Evolutionary conservation across 805 yeast species (phyloP), one percentile per base, ranked within the genome.

Genomic region (Teunomyces stri): DNA sequence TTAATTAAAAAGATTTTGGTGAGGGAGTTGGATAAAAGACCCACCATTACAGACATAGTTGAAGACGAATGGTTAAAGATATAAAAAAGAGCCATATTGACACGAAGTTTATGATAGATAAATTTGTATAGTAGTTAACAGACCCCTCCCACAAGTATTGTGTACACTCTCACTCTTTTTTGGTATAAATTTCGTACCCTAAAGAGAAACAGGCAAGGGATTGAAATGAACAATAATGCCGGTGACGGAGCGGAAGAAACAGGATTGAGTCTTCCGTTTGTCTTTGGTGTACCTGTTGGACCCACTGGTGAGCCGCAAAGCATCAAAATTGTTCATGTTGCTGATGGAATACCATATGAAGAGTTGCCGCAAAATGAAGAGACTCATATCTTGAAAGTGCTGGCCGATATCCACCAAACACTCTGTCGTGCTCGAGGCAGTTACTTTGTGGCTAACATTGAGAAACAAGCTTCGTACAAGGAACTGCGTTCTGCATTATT

Each of bases 21-120:
- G n/a, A 77, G 94, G 43, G 84, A 85, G 45, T 74, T 86, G 16
- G 70, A 70, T 6, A 60, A 75, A 46, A 75, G 98, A 53, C 96
- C 96, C 1, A 78, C 85, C 0, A 85, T 90, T 69, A 76, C 81
- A 20, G 86, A 84, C 28, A 82, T 91, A 10, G 69, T 77, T 37
- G 77, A 79, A 31, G 89, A 89, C 61, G 70, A 66, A n/a, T 91
- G 97, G 97, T 54, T 69, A 40, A 49, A 60, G 30, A 49, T 56
- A 44, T 35, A 36, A 35, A 18, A 18, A 18, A 16, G 42, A 30
- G 41, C 43, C 11, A 28, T 30, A 5, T 22, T 45, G 43, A 44
- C 34, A 44, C 34, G 28, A 18, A 43, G 25, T 37, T 35, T 37
- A 37, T 13, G 40, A 37, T 37, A 37, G 40, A 22, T 35, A 20